These are phyloP conservation scores for Ilyonectria mors-panacis DNA, from an alignment of 2,329 filamentous ascomycete genomes.

Conservation along the genomic window DNA sequence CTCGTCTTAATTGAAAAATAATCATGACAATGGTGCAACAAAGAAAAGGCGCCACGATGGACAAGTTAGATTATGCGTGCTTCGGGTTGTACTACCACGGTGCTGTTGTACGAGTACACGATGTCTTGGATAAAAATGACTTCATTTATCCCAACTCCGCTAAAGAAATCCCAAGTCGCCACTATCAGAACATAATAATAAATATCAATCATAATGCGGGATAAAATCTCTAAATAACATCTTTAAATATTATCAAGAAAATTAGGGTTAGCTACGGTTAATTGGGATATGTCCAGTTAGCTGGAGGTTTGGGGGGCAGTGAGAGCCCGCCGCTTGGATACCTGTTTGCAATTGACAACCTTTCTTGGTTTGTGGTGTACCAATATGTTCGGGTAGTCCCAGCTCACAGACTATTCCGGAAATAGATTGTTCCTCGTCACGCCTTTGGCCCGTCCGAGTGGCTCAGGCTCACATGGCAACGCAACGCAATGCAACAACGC, in stretches of 20 bases:
- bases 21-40: conserved; percentile 1
- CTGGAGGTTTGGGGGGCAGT: no score
- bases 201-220: no score
- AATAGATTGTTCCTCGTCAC: conserved; percentile 3
- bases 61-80: conserved; percentile 1
- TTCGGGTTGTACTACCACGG: not conserved
- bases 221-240: no score
- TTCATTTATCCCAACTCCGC: not conserved
- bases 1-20: not conserved
- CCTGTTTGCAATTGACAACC: no score
- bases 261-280: no score
- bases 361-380: no score
- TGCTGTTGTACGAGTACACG: not conserved
- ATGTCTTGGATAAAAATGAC: conserved; percentile 1
- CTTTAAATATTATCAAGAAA: no score
- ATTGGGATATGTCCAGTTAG: no score
- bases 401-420: not conserved
- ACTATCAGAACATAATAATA: no score
- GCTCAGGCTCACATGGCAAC: not conserved
- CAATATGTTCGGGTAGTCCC: not conserved
- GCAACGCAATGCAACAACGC: conserved; percentile 1
- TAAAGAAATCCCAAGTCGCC: no score
- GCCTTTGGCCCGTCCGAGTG: conserved; percentile 1
- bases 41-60: not conserved
- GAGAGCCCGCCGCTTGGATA: no score